Evolutionary conservation across 23 red algal species (phyloP).

Genomic region (Gracilaria gracilis): DNA sequence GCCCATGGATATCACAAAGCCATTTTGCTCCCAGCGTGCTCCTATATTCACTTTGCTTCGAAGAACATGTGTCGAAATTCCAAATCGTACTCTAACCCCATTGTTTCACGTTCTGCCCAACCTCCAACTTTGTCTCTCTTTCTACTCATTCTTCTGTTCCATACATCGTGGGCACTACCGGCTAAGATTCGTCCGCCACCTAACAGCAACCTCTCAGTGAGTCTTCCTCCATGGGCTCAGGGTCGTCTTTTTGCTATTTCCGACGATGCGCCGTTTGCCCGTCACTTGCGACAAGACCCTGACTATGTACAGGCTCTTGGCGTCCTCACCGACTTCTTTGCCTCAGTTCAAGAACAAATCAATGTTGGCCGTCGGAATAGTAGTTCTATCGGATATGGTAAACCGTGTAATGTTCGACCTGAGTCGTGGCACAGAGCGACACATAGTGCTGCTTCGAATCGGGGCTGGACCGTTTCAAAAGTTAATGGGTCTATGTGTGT

Average conservation of each 20-base stretch:
- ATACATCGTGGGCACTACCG: neutral
- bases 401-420: neutral
- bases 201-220: conserved; percentile 5
- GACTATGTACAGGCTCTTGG: neutral
- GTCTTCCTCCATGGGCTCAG: conserved; percentile 13
- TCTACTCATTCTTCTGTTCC: neutral
- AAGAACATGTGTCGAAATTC: neutral
- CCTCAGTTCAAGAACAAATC: neutral
- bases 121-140: neutral
- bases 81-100: neutral
- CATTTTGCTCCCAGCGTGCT: too few species aligned
- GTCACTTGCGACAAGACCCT: conserved; percentile 1
- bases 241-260: conserved; percentile 24
- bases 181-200: neutral
- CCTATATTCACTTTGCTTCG: too few species aligned
- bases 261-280: neutral
- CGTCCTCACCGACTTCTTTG: neutral
- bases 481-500: conserved; percentile 12
- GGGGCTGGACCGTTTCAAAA: conserved; percentile 20
- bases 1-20: too few species aligned
- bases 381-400: neutral
- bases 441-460: neutral
- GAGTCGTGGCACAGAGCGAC: conserved; percentile 5
- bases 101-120: neutral
- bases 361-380: neutral